These are phyloP conservation scores for Alectoria sarmentosa DNA, from an alignment of 495 filamentous ascomycete genomes.

Conservation along the genomic window DNA sequence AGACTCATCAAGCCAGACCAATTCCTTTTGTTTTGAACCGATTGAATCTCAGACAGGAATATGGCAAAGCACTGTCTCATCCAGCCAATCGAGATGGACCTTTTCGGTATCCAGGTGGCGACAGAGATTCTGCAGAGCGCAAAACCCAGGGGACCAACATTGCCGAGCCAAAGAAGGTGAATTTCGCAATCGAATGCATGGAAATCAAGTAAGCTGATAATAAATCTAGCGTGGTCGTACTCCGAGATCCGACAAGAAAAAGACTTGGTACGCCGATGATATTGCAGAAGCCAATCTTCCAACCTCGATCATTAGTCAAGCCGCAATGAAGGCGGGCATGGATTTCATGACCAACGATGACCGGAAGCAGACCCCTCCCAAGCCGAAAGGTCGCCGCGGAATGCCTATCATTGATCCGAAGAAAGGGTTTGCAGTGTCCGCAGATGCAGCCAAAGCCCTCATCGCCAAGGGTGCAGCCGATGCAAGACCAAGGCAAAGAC, in stretches of 20 bases:
- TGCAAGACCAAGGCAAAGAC: conserved; percentile 1
- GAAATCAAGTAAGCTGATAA: neutral
- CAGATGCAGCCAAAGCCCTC: conserved; percentile 1
- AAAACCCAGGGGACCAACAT: neutral
- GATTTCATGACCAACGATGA: neutral
- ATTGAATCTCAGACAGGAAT: neutral
- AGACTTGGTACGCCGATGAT: conserved; percentile 11
- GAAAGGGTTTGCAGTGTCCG: conserved; percentile 2
- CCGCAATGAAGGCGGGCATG: conserved; percentile 5
- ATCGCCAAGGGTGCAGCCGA: neutral
- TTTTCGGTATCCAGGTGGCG: neutral
- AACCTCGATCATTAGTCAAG: conserved; percentile 5
- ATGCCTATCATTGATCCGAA: conserved; percentile 5
- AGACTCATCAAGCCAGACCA: neutral
- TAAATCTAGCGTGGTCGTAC: neutral
- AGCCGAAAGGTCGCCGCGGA: neutral
- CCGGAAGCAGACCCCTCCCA: neutral
- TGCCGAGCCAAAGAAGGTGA: neutral
- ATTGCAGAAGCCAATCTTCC: conserved; percentile 11
- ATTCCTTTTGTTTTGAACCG: neutral
- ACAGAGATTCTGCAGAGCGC: neutral
- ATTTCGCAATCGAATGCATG: neutral
- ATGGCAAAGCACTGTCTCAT: neutral
- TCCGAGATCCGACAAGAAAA: neutral
- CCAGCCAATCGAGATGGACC: neutral